Evolutionary conservation across 345 rosid genomes (phyloP).

Genomic region (Eucalyptus curtisii): DNA sequence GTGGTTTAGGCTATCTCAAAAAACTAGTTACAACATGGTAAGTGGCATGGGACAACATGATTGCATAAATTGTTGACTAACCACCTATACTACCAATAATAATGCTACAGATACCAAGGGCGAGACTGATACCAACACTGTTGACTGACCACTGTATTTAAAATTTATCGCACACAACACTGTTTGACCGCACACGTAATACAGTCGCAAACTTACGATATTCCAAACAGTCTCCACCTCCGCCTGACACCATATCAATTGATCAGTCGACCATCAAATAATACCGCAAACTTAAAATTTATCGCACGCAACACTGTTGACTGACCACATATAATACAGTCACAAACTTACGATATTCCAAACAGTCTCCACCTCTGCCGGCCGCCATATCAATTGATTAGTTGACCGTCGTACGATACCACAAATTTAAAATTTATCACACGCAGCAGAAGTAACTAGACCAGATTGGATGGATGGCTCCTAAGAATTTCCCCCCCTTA

Average conservation of each 20-base stretch:
- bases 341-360: not conserved
- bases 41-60: not conserved
- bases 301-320: not conserved
- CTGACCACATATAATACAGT: not conserved
- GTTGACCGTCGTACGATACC: not conserved
- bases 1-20: not conserved
- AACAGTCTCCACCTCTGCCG: not conserved
- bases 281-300: no score
- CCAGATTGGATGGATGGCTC: not conserved
- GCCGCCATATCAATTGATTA: not conserved
- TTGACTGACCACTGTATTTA: not conserved
- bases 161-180: not conserved
- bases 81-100: not conserved
- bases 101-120: not conserved
- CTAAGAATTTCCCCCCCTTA: not conserved
- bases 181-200: not conserved
- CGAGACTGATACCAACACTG: not conserved
- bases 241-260: not conserved
- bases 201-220: not conserved
- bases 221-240: not conserved
- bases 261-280: not conserved
- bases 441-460: not conserved
- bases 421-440: not conserved
- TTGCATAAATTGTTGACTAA: not conserved
- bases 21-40: not conserved